phyloP scores from a whole-genome alignment of 176 grass and related monocot species.

The Juncus inflexus region DNA sequence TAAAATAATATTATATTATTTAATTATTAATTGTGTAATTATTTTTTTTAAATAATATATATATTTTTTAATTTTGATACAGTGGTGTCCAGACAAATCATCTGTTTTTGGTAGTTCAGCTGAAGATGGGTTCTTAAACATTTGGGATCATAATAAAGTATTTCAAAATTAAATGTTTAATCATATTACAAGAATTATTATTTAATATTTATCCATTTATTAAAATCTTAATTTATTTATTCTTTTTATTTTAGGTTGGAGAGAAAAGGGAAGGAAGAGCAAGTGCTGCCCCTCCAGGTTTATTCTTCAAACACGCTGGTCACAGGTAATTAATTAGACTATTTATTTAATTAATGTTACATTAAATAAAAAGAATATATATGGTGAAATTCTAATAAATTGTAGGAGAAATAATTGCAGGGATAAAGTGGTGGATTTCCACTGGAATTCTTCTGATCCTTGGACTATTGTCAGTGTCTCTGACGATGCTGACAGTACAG shows the following conservation, averaged over 20 bases:
- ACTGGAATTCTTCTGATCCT: constrained; percentile 87
- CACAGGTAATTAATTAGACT: constrained; percentile 52
- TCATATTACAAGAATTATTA: background rate
- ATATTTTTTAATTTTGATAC: constrained; percentile 24
- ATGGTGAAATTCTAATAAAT: background rate
- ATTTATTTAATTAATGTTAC: background rate
- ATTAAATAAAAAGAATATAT: no score
- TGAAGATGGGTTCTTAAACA: constrained; percentile 76
- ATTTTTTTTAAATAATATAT: constrained; percentile 1
- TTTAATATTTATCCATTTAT: background rate
- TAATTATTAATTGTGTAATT: no score
- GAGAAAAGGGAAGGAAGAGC: constrained; percentile 30
- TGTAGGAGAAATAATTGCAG: constrained; percentile 34
- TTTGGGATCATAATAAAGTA: constrained; percentile 95
- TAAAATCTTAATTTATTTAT: background rate
- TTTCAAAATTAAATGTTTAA: constrained; percentile 8
- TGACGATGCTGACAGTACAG: constrained; percentile 66
- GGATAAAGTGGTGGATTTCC: constrained; percentile 84
- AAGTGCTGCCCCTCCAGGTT: constrained; percentile 52
- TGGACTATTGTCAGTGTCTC: constrained; percentile 94
- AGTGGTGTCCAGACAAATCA: constrained; percentile 96
- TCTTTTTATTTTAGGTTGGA: constrained; percentile 47
- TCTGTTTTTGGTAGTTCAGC: constrained; percentile 93
- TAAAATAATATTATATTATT: background rate
- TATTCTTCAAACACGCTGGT: constrained; percentile 95